Conservation (phyloP, 2,329 filamentous ascomycete species). For the Cercospora sp. region DNA sequence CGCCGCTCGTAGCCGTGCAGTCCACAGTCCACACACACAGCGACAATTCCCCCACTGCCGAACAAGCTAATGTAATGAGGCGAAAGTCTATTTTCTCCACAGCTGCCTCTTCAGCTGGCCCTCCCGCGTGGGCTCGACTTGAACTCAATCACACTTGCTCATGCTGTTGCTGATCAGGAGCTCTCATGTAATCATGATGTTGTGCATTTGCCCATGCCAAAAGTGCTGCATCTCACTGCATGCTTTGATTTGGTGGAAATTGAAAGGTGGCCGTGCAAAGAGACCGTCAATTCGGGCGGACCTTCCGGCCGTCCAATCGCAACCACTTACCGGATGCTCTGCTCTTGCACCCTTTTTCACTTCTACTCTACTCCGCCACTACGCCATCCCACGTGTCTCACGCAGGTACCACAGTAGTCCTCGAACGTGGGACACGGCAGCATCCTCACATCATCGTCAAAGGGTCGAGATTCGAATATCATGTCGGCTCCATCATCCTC, state of each 20-base stretch:
- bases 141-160: neutral
- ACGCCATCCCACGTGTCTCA: constrained; percentile 9
- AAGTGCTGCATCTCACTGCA: neutral
- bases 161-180: neutral
- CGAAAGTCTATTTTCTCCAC: constrained; percentile 10
- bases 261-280: neutral
- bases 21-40: neutral
- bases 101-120: neutral
- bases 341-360: neutral
- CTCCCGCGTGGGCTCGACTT: constrained; percentile 1
- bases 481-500: neutral
- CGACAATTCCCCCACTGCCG: constrained; percentile 4
- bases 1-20: neutral
- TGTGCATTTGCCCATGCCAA: neutral
- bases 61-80: constrained; percentile 14
- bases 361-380: neutral
- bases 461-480: neutral
- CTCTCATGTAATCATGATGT: neutral
- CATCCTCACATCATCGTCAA: neutral
- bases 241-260: neutral
- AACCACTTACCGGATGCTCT: neutral
- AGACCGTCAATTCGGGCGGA: neutral
- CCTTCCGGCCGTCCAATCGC: neutral
- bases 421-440: neutral
- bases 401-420: neutral